These are phyloP conservation scores for Penicillium verrucosum DNA, from an alignment of 2,329 filamentous ascomycete genomes.

Conservation along the genomic window DNA sequence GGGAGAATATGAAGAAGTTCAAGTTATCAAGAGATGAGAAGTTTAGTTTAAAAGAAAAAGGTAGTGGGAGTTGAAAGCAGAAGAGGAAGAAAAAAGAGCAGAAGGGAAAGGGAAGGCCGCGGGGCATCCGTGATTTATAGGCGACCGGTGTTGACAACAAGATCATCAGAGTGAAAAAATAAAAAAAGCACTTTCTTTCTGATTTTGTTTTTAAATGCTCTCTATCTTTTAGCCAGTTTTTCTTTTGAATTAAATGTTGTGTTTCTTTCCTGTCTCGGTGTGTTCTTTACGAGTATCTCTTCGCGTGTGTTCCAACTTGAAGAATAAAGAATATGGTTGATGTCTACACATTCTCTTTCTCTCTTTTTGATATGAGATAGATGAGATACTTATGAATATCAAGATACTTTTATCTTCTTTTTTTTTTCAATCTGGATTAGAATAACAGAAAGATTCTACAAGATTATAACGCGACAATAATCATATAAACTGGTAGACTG, in stretches of 20 bases:
- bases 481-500: neutral
- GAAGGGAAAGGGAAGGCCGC: conserved; percentile 37
- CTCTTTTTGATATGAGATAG: neutral
- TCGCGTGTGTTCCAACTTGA: neutral
- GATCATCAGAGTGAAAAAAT: conserved; percentile 33
- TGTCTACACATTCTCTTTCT: neutral
- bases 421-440: neutral
- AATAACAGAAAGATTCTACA: neutral
- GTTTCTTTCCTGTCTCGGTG: conserved; percentile 4
- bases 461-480: neutral
- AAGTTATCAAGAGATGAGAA: neutral
- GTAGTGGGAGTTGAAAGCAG: conserved; percentile 11
- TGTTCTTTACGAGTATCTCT: neutral
- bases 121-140: conserved; percentile 45
- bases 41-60: neutral
- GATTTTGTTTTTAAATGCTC: neutral
- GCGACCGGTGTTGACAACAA: conserved; percentile 41
- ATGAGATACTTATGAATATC: neutral
- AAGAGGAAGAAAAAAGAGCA: conserved; percentile 27
- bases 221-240: neutral
- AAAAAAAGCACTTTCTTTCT: conserved; percentile 23
- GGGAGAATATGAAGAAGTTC: conserved; percentile 14
- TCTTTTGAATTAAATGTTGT: neutral
- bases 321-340: neutral
- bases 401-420: neutral